Percentiles rank a stretch among this genome's conserved stretches.
phyloP scores from a whole-genome alignment of 2,329 filamentous ascomycete genomes.

The Pleomassaria siparia region DNA sequence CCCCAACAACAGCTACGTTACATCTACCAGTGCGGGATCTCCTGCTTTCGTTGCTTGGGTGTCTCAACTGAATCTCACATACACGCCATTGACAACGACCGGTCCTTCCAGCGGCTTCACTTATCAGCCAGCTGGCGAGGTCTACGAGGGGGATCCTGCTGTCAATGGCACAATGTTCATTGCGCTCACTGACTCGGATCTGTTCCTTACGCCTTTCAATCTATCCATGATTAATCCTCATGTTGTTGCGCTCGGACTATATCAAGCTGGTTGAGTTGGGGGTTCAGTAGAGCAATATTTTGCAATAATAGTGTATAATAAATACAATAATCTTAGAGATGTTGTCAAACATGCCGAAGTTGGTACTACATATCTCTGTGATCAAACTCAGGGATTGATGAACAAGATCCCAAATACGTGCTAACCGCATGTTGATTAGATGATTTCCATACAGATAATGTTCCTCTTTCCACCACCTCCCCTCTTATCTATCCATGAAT shows the following conservation, averaged over 20 bases:
- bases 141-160: conserved; percentile 67
- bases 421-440: too few relatives aligned
- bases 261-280: conserved; percentile 69
- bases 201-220: conserved; percentile 76
- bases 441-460: too few relatives aligned
- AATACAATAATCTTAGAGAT: too few relatives aligned
- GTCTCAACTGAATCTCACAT: conserved; percentile 64
- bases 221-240: conserved; percentile 73
- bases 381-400: too few relatives aligned
- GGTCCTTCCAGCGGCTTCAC: conserved; percentile 64
- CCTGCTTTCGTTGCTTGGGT: conserved; percentile 76
- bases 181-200: conserved; percentile 68
- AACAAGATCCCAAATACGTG: too few relatives aligned
- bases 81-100: conserved; percentile 64
- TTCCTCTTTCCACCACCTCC: not conserved
- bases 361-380: too few relatives aligned
- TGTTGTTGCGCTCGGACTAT: conserved; percentile 72
- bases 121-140: conserved; percentile 70
- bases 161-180: conserved; percentile 81
- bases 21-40: conserved; percentile 56
- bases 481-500: too few relatives aligned
- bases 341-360: too few relatives aligned
- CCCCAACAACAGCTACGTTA: conserved; percentile 82
- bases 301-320: not conserved
- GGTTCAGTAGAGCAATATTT: not conserved